Evolutionary conservation across 116 monocot genomes (phyloP), one percentile per base, ranked within the genome.

Genomic region (Trichopus zeylanicus): DNA sequence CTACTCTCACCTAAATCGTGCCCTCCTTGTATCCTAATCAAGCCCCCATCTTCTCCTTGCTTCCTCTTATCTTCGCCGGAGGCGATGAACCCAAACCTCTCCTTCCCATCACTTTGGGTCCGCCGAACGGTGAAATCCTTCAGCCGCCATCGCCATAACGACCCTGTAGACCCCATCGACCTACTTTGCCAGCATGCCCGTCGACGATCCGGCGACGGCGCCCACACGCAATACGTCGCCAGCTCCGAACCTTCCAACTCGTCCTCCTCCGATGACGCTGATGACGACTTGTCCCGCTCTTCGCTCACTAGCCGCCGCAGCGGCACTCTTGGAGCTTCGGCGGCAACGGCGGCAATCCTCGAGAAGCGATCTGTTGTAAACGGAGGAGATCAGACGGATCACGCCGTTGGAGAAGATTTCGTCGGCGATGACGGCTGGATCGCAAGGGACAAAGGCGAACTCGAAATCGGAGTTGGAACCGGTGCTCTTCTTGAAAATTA

Each of bases 81-180:
- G 25, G 67, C 49, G 51, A 76, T 10, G 57, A 70, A 73, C 20
- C 63, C 34, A 35, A 77, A 73, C 63, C 64, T 82, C 48, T 75
- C 63, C 57, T 77, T 82, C 46, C 82, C 82, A 59, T 82, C 83
- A 62, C 85, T 85, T 35, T 70, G 73, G 65, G 80, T 80, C 56
- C 85, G 29, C 10, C 82, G 62, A 30, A 79, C 26, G 13, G 74
- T 71, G 37, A 68, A 63, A 31, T 81, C 68, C 20, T 57, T 57
- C 12, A 78, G 62, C 16, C 68, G 34, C 69, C 65, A 69, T 46
- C 74, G 57, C 19, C 47, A 51, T 6, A 57, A 48, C 15, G 61
- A n/a, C n/a, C n/a, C n/a, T n/a, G n/a, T n/a, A n/a, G n/a, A 61
- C 42, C 72, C 60, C 26, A 69, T 68, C 5, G 86, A 77, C 7